Percentiles rank a stretch among this genome's conserved stretches.
These are phyloP conservation scores for Paramarasmius palmivorus DNA, from an alignment of 1,284 basidiomycete species.

Conservation along the genomic window DNA sequence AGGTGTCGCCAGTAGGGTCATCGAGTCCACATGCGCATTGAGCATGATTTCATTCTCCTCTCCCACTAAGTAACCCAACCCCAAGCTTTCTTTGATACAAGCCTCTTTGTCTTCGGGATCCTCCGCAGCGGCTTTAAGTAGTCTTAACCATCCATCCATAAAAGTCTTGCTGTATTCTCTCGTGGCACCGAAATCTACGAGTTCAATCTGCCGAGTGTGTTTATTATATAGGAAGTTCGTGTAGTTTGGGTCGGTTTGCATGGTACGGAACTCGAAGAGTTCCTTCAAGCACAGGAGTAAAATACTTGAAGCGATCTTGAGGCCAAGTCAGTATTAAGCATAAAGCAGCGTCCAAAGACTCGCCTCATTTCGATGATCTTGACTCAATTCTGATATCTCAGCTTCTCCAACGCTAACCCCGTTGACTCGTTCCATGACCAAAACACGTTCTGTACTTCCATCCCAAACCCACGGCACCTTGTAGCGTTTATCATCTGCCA, in stretches of 20 bases:
- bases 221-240: slow-evolving; percentile 94
- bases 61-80: slow-evolving; percentile 90
- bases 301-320: slow-evolving; percentile 81
- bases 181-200: slow-evolving; percentile 97
- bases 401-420: slow-evolving; percentile 82
- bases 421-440: slow-evolving; percentile 88
- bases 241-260: slow-evolving; percentile 99
- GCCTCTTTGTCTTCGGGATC: slow-evolving; percentile 59
- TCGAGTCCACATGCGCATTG: slow-evolving; percentile 84
- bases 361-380: slow-evolving; percentile 78
- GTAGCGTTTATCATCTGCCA: slow-evolving; percentile 70
- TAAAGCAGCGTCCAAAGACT: slow-evolving; percentile 22
- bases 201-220: slow-evolving; percentile 68
- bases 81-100: slow-evolving; percentile 76
- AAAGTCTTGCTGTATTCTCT: slow-evolving; percentile 86
- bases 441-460: slow-evolving; percentile 77
- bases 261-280: slow-evolving; percentile 87
- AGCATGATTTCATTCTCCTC: slow-evolving; percentile 89
- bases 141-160: slow-evolving; percentile 84
- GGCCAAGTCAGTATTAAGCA: slow-evolving; percentile 2
- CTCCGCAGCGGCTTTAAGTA: slow-evolving; percentile 79
- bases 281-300: slow-evolving; percentile 89
- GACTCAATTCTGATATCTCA: slow-evolving; percentile 49
- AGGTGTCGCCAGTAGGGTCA: slow-evolving; percentile 81
- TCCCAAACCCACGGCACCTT: slow-evolving; percentile 88